A percentile compares a stretch with the other conserved stretches of the same genome.
phyloP scores from a whole-genome alignment of 2,329 filamentous ascomycete genomes.

The Zasmidium angulare region DNA sequence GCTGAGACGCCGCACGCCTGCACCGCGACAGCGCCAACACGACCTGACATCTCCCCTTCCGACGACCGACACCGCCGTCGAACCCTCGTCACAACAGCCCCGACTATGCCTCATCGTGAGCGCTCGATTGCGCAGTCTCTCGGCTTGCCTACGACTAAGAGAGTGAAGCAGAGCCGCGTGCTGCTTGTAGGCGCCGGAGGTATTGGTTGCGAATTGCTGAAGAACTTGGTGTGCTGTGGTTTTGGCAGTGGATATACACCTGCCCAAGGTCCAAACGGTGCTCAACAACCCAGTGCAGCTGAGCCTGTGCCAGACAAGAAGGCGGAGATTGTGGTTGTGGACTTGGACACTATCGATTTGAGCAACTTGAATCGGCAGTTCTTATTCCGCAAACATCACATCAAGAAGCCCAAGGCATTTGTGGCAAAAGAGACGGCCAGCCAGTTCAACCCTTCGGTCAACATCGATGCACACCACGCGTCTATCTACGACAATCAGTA shows the following conservation, averaged over 20 bases:
- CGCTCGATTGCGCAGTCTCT: conserved; percentile 60
- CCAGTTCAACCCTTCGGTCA: conserved; percentile 84
- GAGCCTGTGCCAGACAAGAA: conserved; percentile 13
- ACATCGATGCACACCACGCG: conserved; percentile 83
- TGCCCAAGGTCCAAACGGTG: conserved; percentile 5
- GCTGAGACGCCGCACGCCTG: conserved; percentile 1
- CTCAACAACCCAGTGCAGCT: conserved; percentile 3
- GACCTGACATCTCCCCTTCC: not conserved
- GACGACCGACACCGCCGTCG: not conserved
- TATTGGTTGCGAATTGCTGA: conserved; percentile 95
- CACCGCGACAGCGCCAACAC: not conserved
- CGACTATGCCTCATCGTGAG: conserved; percentile 46
- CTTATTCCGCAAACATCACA: conserved; percentile 92
- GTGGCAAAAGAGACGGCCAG: conserved; percentile 90
- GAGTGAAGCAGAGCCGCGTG: conserved; percentile 45
- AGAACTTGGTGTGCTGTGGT: conserved; percentile 88
- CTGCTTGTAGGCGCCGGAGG: conserved; percentile 95
- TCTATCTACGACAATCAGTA: conserved; percentile 93
- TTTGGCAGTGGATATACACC: conserved; percentile 59
- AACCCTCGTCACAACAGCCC: not conserved
- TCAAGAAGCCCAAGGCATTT: conserved; percentile 94
- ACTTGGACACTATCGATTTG: conserved; percentile 96
- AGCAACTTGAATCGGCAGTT: conserved; percentile 98
- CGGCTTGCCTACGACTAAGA: conserved; percentile 59
- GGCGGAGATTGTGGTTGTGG: conserved; percentile 82